These are phyloP conservation scores for Colletotrichum spinosum DNA, from an alignment of 2,329 filamentous ascomycete species.

Conservation along the genomic window DNA sequence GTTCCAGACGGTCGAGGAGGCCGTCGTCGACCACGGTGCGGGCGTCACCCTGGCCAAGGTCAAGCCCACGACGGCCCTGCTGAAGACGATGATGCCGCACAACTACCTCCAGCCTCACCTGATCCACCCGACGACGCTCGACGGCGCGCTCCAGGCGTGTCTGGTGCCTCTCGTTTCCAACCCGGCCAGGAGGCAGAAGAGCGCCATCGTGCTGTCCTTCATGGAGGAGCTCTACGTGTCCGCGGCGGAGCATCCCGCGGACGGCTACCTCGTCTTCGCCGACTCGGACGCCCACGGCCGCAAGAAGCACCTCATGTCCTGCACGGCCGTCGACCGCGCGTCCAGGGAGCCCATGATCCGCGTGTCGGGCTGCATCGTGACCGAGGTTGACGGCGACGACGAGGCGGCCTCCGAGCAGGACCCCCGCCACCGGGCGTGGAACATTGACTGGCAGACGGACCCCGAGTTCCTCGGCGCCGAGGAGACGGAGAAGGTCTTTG, in stretches of 20 bases:
- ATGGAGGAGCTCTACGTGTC: constrained; percentile 32
- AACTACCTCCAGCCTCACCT: constrained; percentile 29
- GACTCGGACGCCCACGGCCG: constrained; percentile 4
- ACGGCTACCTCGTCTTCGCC: constrained; percentile 23
- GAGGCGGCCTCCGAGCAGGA: not conserved
- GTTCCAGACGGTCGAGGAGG: constrained; percentile 26
- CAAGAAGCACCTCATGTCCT: too few species aligned
- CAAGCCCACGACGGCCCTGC: constrained; percentile 8
- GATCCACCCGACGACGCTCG: constrained; percentile 33
- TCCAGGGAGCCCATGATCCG: not conserved
- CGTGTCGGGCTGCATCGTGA: constrained; percentile 20
- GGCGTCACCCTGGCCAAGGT: constrained; percentile 13
- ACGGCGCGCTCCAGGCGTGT: constrained; percentile 17
- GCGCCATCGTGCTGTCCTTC: constrained; percentile 12
- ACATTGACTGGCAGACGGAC: too few species aligned
- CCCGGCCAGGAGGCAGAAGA: constrained; percentile 6
- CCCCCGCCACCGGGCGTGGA: constrained; percentile 13
- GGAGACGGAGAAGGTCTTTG: not conserved
- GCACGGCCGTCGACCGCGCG: too few species aligned
- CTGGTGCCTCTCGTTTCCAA: not conserved
- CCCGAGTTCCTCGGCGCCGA: too few species aligned
- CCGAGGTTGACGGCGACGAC: constrained; percentile 14
- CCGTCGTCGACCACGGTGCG: not conserved
- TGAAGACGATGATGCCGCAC: constrained; percentile 31
- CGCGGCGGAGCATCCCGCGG: constrained; percentile 2